These are phyloP conservation scores for Chlorencoelia australis DNA, from an alignment of 2,329 filamentous ascomycete genomes.

Conservation along the genomic window DNA sequence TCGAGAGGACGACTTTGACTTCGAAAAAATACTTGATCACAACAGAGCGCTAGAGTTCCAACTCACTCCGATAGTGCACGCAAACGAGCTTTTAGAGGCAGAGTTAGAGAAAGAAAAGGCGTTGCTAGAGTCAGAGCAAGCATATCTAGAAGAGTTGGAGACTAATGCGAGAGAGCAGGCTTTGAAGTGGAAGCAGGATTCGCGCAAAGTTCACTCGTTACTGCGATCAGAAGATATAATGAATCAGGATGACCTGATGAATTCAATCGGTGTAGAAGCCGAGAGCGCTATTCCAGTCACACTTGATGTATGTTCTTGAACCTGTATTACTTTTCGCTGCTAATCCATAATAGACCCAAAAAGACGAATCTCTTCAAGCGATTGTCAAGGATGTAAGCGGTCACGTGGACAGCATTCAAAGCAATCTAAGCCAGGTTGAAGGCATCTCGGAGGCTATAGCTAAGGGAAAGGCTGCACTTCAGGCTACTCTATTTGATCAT, in stretches of 20 bases:
- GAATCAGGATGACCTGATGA: constrained; percentile 9
- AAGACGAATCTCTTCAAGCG: constrained; percentile 21
- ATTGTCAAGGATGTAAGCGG: constrained; percentile 20
- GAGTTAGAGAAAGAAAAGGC: constrained; percentile 48
- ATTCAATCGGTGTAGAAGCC: constrained; percentile 12
- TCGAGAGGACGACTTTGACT: constrained; percentile 52
- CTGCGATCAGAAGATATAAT: constrained; percentile 15
- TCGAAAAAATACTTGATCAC: constrained; percentile 53
- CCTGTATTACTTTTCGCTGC: background rate
- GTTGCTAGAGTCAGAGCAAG: constrained; percentile 46
- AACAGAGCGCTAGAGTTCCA: constrained; percentile 44
- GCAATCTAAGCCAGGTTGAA: constrained; percentile 25
- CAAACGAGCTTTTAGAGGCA: constrained; percentile 47
- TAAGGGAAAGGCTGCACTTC: constrained; percentile 24
- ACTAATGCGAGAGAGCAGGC: constrained; percentile 46
- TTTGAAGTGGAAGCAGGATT: constrained; percentile 37
- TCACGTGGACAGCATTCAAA: constrained; percentile 26
- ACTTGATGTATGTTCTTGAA: constrained; percentile 15
- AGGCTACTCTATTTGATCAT: constrained; percentile 23
- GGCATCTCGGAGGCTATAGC: constrained; percentile 24
- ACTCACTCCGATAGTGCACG: constrained; percentile 53
- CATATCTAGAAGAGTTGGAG: constrained; percentile 40
- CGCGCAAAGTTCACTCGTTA: constrained; percentile 24
- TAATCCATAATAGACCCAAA: constrained; percentile 15
- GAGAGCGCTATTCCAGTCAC: constrained; percentile 3